phyloP scores from a whole-genome alignment of 2,329 filamentous ascomycete genomes.

The Ascochyta pisi region DNA sequence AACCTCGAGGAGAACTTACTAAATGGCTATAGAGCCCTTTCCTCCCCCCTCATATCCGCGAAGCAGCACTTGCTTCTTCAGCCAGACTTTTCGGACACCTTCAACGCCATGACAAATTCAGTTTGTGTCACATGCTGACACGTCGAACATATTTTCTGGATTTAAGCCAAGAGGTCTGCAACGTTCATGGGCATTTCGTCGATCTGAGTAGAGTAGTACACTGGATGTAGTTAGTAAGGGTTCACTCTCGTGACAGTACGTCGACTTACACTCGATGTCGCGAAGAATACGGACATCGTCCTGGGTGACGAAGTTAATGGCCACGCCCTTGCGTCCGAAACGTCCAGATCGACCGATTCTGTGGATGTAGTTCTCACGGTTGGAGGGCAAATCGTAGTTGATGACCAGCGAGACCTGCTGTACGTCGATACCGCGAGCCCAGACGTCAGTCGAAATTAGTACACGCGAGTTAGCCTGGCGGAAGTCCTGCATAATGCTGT shows the following conservation, averaged over 20 bases:
- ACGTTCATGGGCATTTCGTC: conserved; percentile 99
- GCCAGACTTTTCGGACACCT: conserved; percentile 3
- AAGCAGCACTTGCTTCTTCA: conserved; percentile 25
- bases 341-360: conserved; percentile 94
- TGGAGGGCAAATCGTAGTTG: conserved; percentile 97
- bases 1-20: conserved; percentile 27
- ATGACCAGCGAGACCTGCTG: conserved; percentile 98
- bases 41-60: conserved; percentile 41
- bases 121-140: not conserved
- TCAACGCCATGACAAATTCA: conserved; percentile 5
- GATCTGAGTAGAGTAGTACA: conserved; percentile 96
- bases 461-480: conserved; percentile 95
- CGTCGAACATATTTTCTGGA: not conserved
- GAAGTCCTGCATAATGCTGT: conserved; percentile 99
- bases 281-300: conserved; percentile 97
- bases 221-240: conserved; percentile 56
- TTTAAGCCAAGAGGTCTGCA: conserved; percentile 43
- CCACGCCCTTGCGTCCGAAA: conserved; percentile 97
- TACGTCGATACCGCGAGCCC: conserved; percentile 98
- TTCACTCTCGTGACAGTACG: not conserved
- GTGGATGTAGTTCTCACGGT: conserved; percentile 99
- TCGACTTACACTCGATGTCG: conserved; percentile 83
- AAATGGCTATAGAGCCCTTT: conserved; percentile 43
- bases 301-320: conserved; percentile 99
- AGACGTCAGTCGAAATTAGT: conserved; percentile 95